Evolutionary conservation across 2,329 filamentous ascomycete species (phyloP).

Genomic region (Pseudocercospora vitis): DNA sequence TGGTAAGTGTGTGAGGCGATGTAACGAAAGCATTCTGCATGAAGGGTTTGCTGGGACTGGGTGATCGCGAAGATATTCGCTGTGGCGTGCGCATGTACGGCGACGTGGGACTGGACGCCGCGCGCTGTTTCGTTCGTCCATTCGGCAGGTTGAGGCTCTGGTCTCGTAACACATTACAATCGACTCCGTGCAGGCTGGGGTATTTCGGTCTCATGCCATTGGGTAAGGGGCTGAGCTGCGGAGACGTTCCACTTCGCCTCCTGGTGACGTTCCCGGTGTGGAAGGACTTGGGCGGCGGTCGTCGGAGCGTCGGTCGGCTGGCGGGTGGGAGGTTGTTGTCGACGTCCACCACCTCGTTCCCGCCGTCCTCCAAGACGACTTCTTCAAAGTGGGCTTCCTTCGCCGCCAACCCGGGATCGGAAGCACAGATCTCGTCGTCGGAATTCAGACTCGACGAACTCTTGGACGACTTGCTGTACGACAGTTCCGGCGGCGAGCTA

Average conservation of each 20-base stretch:
- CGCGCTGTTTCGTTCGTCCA: constrained; percentile 41
- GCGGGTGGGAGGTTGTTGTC: constrained; percentile 45
- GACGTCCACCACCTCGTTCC: constrained; percentile 44
- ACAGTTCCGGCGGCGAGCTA: constrained; percentile 42
- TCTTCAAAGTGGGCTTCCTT: constrained; percentile 89
- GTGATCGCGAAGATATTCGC: constrained; percentile 32
- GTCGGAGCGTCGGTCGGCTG: constrained; percentile 33
- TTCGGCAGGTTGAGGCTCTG: constrained; percentile 42
- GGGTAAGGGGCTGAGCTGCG: constrained; percentile 19
- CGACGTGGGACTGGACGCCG: constrained; percentile 42
- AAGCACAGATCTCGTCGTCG: constrained; percentile 49
- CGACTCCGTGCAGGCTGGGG: constrained; percentile 44
- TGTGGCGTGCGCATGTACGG: constrained; percentile 28
- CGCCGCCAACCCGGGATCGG: constrained; percentile 44
- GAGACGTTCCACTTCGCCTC: constrained; percentile 22
- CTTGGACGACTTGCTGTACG: constrained; percentile 83
- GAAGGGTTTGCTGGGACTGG: constrained; percentile 35
- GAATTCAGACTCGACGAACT: constrained; percentile 74
- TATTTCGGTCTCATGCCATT: constrained; percentile 31
- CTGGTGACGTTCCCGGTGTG: constrained; percentile 15
- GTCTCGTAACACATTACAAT: constrained; percentile 39
- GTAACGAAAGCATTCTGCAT: constrained; percentile 24
- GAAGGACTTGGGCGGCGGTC: constrained; percentile 28
- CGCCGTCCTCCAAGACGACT: constrained; percentile 72
- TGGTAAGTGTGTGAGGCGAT: constrained; percentile 25